Conservation (phyloP, 805 yeast species). For the Candida xiaguanensis region DNA sequence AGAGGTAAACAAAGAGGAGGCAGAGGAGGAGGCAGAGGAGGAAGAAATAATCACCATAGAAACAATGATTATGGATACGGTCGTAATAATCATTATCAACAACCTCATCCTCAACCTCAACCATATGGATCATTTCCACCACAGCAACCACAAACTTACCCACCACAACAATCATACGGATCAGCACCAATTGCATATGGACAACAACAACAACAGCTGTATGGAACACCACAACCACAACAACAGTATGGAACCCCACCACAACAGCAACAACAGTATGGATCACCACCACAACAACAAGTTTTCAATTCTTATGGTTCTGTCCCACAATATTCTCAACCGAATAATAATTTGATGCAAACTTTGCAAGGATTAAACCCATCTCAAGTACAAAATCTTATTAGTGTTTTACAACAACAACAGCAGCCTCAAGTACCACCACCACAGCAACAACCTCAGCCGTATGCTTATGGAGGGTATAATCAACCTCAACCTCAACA, state of each 20-base stretch:
- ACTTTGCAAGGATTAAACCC: conserved; percentile 28
- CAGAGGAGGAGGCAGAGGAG: conserved; percentile 11
- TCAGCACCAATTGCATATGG: conserved; percentile 8
- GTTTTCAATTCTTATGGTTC: conserved; percentile 7
- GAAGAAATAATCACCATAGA: conserved; percentile 13
- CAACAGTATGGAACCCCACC: conserved; percentile 11
- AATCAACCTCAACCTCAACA: conserved; percentile 6
- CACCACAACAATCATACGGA: conserved; percentile 10
- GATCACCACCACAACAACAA: conserved; percentile 9
- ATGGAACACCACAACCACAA: conserved; percentile 10
- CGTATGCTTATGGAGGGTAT: conserved; percentile 8
- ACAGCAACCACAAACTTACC: conserved; percentile 9
- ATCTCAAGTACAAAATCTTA: conserved; percentile 29
- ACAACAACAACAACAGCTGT: conserved; percentile 11
- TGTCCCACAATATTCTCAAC: conserved; percentile 3
- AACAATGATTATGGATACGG: conserved; percentile 10
- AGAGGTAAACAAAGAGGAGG: conserved; percentile 9
- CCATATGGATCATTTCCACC: conserved; percentile 12
- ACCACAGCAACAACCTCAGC: background rate
- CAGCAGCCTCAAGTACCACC: conserved; percentile 18
- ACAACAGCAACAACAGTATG: conserved; percentile 9
- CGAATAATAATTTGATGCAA: conserved; percentile 9
- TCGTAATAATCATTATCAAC: conserved; percentile 8
- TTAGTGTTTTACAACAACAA: conserved; percentile 25
- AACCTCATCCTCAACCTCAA: conserved; percentile 10